Base-by-base conservation (phyloP, 345 rosid genomes). In the Iberis pinnata region DNA sequence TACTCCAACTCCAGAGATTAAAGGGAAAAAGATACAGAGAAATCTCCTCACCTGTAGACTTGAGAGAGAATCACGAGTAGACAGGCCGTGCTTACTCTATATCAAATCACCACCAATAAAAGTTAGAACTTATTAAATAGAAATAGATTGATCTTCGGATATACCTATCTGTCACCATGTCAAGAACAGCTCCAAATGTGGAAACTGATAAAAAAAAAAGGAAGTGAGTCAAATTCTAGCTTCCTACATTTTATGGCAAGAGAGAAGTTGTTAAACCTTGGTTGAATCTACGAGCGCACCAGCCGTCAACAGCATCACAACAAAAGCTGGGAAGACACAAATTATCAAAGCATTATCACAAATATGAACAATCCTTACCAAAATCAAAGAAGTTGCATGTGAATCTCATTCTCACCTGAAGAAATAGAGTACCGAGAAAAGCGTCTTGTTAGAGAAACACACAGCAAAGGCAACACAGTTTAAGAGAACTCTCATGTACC, bases 141-240 rank as follows among this genome's bases (percentile, higher is more conserved):
- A 53, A 25, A 5, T 31, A 49, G 43, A 12, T 12, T 56, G 27
- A 56, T 25, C 27, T 14, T 18, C 8, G 4, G 18, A 68, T 43
- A 68, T 6, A 93, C 99, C 99, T 86, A 72, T 93, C 99, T 3
- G 97, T 88, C 53, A 92, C 83, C 97, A 92, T 92, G 74, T 92
- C 98, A 63, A 92, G 73, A 65, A 92, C 90, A 64, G 97, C 98
- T 76, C 95, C 98, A 69, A 92, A 85, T 25, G 98, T 92, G 26
- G 99, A 93, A 63, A 89, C 95, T 93, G 78, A 43, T 12, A 56
- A 56, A 55, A 40, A 44, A 57, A 64, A 22, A 56, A 62, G 61
- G 7, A 15, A n/a, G 19, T 2, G 22, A 27, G 67, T 61, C 35
- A 69, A 32, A 53, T 56, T 53, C 38, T 50, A 48, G 35, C 40